Evolutionary conservation across 2,329 filamentous ascomycete species (phyloP), one percentile per base, ranked within the genome.

Genomic region (Pseudogymnoascus sp.): DNA sequence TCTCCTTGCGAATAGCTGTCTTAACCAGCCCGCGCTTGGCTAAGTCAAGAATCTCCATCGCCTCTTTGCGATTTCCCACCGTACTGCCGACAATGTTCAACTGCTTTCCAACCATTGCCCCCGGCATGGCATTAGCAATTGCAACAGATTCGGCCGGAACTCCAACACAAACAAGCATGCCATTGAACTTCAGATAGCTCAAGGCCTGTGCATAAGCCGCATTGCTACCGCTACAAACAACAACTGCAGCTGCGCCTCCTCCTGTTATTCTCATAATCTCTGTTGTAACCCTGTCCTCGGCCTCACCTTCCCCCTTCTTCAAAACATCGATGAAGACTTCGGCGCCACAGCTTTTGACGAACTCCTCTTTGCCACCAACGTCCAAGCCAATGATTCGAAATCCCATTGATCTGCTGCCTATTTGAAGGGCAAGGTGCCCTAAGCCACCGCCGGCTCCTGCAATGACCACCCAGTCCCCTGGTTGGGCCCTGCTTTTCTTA

Each of bases 321-420:
- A 84, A 82, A 63, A 88, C 77, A 65, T 87, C 84, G 63, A 89
- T 76, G 73, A 89, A 89, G 66, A 82, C 80, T 70, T 89, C 85
- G 0, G 85, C 85, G 8, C 86, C 86, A 15, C 78, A 84, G 0
- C 81, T 77, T 58, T 79, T 79, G 7, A 83, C 79, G 2, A 88
- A 70, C 10, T 80, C 68, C 67, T 83, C 81, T 71, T 89, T 89
- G 68, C 78, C 81, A 58, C 80, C 82, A 66, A 84, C 78, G 70
- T 89, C 87, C 69, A 89, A 80, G 27, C 84, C 86, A 63, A 88
- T 84, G 39, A 88, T 83, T 48, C 86, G 79, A 65, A 84, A 76
- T 10, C 83, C 84, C 77, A 88, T 85, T 2, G 80, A 86, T 15
- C 75, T 73, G 35, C 77, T 75, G 6, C 82, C 83, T 60, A 87